Base-by-base conservation (phyloP, 345 rosid genomes). In the Orychophragmus violaceus region DNA sequence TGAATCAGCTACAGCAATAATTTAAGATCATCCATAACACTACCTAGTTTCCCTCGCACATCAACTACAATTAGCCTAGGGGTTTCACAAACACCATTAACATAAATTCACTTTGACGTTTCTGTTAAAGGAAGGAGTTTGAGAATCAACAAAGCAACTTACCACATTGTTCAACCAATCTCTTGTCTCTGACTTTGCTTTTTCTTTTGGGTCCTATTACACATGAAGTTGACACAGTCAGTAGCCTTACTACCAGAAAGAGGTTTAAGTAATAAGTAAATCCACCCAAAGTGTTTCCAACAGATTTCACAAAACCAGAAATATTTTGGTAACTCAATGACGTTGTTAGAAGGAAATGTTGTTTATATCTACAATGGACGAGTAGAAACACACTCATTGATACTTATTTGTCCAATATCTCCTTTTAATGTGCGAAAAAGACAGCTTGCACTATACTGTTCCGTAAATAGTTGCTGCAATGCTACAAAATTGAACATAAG, bases 151-250 rank as follows among this genome's bases (percentile, higher is more conserved):
- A 55, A 55, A 28, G 25, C 5, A 65, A 28, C 90, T 74, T 81
- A 95, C 99, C 94, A 89, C 86, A 80, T 87, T 95, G 81, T 95
- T 95, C 76, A 95, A 74, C 98, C 98, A 95, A 73, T 95, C 99
- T 75, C 98, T 82, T 44, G 96, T 95, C 83, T 95, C 99, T 39
- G 98, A 78, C 76, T 91, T 95, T 24, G 98, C 99, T 80, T 95
- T 95, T 84, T 91, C 99, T 81, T 81, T 95, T 13, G 99, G 99
- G 71, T 95, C 99, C 99, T 95, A 71, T 66, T 39, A 69, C 25
- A 73, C 58, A 70, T 59, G 37, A 62, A 28, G 37, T 42, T 62
- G 37, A 45, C 3, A 54, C 32, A 62, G 30, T 74, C 29, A 74
- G 60, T 54, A 27, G 59, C 10, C 64, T 33, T 59, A 17, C 58